Percentiles rank a stretch among this genome's conserved stretches.
These are phyloP conservation scores for Yamadazyma laniorum DNA, from an alignment of 805 yeast species.

Conservation along the genomic window DNA sequence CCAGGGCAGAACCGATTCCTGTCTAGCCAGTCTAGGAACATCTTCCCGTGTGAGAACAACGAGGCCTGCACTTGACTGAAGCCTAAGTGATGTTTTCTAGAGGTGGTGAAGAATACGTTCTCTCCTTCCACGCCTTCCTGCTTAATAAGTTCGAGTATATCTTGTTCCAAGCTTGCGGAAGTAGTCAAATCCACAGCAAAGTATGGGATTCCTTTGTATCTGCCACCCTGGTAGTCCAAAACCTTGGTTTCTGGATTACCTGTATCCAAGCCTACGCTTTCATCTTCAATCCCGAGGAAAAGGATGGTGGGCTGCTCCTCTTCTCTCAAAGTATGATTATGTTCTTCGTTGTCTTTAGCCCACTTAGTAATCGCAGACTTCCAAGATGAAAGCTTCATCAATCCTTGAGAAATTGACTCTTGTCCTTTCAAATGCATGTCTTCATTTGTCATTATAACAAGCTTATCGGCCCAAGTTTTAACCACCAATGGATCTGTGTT, in stretches of 20 bases:
- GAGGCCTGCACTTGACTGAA: slow-evolving; percentile 52
- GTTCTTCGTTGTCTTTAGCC: slow-evolving; percentile 31
- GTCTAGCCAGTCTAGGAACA: slow-evolving; percentile 80
- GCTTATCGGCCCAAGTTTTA: slow-evolving; percentile 25
- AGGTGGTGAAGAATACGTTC: slow-evolving; percentile 28
- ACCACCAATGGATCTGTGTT: slow-evolving; percentile 31
- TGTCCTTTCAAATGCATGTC: slow-evolving; percentile 25
- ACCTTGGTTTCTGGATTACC: slow-evolving; percentile 14
- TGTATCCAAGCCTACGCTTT: slow-evolving; percentile 40
- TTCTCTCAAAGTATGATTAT: slow-evolving; percentile 40
- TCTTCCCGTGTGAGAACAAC: slow-evolving; percentile 74
- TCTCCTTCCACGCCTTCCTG: slow-evolving; percentile 10
- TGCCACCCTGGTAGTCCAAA: slow-evolving; percentile 35
- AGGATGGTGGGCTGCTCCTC: slow-evolving; percentile 36
- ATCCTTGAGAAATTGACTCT: slow-evolving; percentile 19
- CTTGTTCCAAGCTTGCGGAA: slow-evolving; percentile 38
- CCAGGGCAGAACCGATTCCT: slow-evolving; percentile 81
- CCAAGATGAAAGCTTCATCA: slow-evolving; percentile 20
- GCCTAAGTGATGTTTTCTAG: slow-evolving; percentile 36
- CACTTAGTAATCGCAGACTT: slow-evolving; percentile 18
- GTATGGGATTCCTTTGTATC: slow-evolving; percentile 61
- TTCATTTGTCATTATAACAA: slow-evolving; percentile 37
- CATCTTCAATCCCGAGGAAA: slow-evolving; percentile 47
- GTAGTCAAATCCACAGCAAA: slow-evolving; percentile 59
- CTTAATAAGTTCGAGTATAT: slow-evolving; percentile 26